Base-by-base conservation (phyloP, 2,329 filamentous ascomycete species). In the Leptodontidium sp. region DNA sequence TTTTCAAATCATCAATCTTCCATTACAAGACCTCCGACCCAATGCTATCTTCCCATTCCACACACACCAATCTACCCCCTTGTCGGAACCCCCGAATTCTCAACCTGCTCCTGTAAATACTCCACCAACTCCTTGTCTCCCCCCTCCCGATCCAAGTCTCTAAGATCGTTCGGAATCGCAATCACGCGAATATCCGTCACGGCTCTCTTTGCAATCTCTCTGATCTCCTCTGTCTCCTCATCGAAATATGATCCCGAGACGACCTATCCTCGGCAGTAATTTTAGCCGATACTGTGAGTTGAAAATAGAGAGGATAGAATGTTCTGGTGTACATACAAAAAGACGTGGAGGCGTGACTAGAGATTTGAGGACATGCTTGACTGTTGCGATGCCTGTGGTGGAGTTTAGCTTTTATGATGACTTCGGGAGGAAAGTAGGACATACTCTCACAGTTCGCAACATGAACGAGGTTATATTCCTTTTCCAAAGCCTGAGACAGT, bases 211-310 rank as follows among this genome's bases (percentile, higher is more conserved):
- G 71, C 67, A 57, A 71, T 70, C 38, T 69, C 67, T 35, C 71
- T 47, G 43, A 72, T 63, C 43, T 72, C 71, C 49, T 72, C 71
- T 47, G 66, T 62, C 43, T 72, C 69, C 5, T 71, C 71, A 6
- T 71, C 69, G 35, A 72, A 70, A 35, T 40, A 67, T 15, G 57
- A 43, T 2, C 67, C 65, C 3, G 64, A 66, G 61, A 45, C 57
- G 21, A 72, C 61, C 70, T 72, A 53, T 12, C 15, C 21, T 24
- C 8, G 24, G 6, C 29, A 6, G 43, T 21, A 52, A n/a, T 45
- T 45, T 32, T 43, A 26, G 2, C 15, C 11, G 2, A 49, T n/a
- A 49, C 1, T 35, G 24, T 11, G 40, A 50, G 24, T 24, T 12
- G 9, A 12, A 24, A 12, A n/a, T 50, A 24, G 17, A 21, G 21